A percentile compares a stretch with the other conserved stretches of the same genome.
These are phyloP conservation scores for Phycomyces nitens DNA, from an alignment of 192 early-diverging fungal genomes.

Conservation along the genomic window DNA sequence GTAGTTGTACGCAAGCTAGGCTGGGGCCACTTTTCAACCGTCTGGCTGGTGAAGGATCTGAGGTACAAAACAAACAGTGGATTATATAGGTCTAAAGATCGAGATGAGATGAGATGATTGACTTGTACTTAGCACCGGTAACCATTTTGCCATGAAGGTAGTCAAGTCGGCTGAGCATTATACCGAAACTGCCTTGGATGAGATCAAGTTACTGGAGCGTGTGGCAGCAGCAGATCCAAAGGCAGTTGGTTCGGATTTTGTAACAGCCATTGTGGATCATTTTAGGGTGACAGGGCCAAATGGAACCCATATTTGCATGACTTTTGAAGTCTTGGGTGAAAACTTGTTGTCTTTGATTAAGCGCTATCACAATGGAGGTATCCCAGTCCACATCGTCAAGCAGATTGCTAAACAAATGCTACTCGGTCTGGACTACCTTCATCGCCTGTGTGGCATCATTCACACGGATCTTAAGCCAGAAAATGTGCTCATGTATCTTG, in stretches of 20 bases:
- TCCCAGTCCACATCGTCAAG: conserved; percentile 84
- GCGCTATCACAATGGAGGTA: conserved; percentile 76
- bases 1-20: conserved; percentile 89
- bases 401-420: conserved; percentile 89
- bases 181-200: conserved; percentile 93
- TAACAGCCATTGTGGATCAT: conserved; percentile 89
- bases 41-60: conserved; percentile 87
- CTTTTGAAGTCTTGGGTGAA: conserved; percentile 95
- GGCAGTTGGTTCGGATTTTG: conserved; percentile 56
- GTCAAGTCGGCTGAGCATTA: conserved; percentile 95
- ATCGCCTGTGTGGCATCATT: conserved; percentile 90
- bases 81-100: conserved; percentile 1
- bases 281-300: conserved; percentile 88
- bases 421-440: conserved; percentile 90
- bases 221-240: conserved; percentile 64
- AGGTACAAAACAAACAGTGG: conserved; percentile 34
- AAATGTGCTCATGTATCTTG: conserved; percentile 92
- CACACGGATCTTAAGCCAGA: conserved; percentile 99
- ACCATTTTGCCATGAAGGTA: conserved; percentile 93
- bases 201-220: conserved; percentile 89
- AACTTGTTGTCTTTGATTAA: conserved; percentile 89
- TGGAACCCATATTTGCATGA: conserved; percentile 94
- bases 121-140: conserved; percentile 44
- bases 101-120: not conserved
- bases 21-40: conserved; percentile 98